Percentiles rank a stretch among this genome's conserved stretches.
Conservation (phyloP, 2,329 filamentous ascomycete species). For the Nemania sp. region DNA sequence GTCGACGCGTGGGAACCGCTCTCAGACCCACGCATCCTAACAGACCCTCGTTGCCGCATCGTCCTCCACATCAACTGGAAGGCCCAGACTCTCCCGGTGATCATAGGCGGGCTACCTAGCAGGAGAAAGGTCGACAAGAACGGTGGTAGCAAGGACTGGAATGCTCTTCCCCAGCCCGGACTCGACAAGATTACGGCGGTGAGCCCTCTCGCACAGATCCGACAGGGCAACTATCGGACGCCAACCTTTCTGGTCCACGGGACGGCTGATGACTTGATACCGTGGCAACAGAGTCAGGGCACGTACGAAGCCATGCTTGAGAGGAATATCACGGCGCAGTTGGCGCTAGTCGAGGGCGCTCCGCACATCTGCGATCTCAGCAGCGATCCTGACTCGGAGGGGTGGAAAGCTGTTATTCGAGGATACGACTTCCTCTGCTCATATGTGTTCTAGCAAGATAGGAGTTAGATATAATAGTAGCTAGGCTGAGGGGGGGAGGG, state of each 20-base stretch:
- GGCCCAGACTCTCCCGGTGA: conserved; percentile 44
- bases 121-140: conserved; percentile 18
- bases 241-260: conserved; percentile 51
- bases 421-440: conserved; percentile 32
- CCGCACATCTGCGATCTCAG: conserved; percentile 34
- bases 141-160: conserved; percentile 30
- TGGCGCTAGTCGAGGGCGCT: conserved; percentile 30
- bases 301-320: conserved; percentile 41
- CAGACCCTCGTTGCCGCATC: conserved; percentile 46
- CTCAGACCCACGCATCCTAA: conserved; percentile 34
- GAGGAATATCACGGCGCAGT: conserved; percentile 26
- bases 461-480: too few relatives aligned
- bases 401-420: conserved; percentile 29
- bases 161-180: conserved; percentile 31
- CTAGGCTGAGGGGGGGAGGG: too few relatives aligned
- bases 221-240: conserved; percentile 41
- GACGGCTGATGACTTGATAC: conserved; percentile 48
- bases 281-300: conserved; percentile 42
- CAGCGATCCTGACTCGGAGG: conserved; percentile 27
- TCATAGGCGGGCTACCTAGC: conserved; percentile 46
- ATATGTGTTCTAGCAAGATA: conserved; percentile 5
- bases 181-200: conserved; percentile 35
- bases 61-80: conserved; percentile 51
- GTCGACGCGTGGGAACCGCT: conserved; percentile 34
- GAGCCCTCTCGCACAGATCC: conserved; percentile 47